Base-by-base conservation (phyloP, 2,329 filamentous ascomycete species). In the Fusarium nelsonii region DNA sequence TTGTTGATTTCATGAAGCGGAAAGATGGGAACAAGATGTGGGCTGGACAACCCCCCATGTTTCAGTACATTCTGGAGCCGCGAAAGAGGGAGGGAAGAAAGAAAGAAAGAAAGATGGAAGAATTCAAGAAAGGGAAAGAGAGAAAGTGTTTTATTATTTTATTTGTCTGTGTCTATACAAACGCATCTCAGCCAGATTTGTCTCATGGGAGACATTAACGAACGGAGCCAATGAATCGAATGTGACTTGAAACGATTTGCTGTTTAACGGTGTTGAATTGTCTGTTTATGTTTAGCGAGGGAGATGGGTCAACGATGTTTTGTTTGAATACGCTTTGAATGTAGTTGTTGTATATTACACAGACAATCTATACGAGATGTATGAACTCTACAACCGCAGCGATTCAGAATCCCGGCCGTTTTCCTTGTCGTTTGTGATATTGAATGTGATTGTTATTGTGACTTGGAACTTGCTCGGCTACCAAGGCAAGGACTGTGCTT, bases 121-220 rank as follows among this genome's bases (percentile, higher is more conserved):
- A 51, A 11, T 28, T 20, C 26, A 18, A 26, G 45, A n/a, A 32
- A 23, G 28, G n/a, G 36, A 28, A 26, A 37, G 34, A 26, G 26
- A 44, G 39, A 49, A 50, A 45, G 58, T 65, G 60, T 48, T 63
- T 58, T 49, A 61, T 61, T 58, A 71, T 65, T 62, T 69, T 73
- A 63, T 72, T 64, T 69, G 67, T 69, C 55, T 68, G 67, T 70
- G 65, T 43, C 63, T 71, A 72, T 73, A 74, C 68, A 65, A 51
- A 68, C 71, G 72, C 73, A 73, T 74, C 69, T 74, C 66, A 65
- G 36, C 46, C 64, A 65, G 63, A 36, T 64, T 64, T 72, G 70
- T 72, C 68, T 69, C 65, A 63, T 59, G 32, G 50, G 45, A 50
- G 70, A 65, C 72, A 74, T 72, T 67, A 74, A 60, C 65, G 65